Base-by-base conservation (phyloP, 345 rosid genomes). In the Crucihimalaya himalaica region DNA sequence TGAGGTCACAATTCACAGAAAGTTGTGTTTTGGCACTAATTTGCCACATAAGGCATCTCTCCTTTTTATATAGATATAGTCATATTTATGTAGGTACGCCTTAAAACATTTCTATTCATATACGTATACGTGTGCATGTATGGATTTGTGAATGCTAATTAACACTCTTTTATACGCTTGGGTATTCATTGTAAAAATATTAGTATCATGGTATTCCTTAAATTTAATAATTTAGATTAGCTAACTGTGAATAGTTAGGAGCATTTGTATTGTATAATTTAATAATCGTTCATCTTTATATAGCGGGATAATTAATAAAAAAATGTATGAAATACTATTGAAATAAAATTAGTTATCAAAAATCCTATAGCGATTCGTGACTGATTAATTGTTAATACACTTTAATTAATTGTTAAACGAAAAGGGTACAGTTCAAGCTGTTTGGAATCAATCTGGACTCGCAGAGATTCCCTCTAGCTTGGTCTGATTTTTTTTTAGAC, bases 21-120 rank as follows among this genome's bases (percentile, higher is more conserved):
- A 75, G 74, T 39, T 60, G 62, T 52, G 18, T 60, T 68, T 75
- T 60, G 73, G 63, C 68, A 68, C 54, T 59, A 60, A 59, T 75
- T 68, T 75, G 56, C 63, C 64, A 61, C 50, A 71, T 43, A 51
- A 23, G 50, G 45, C 52, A 16, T 73, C 48, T 63, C 14, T 34
- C 15, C 48, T 53, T 31, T 34, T 2, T 27, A 28, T 62, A 63
- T 34, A 39, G 1, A 35, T 19, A 35, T 19, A 57, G 8, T 1
- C 25, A 32, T 57, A 32, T 32, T 5, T 31, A 4, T n/a, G 23
- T 32, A 57, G 39, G 23, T 57, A 55, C 31, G 40, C 39, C 61
- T n/a, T 55, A 19, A 19, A 34, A 34, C 13, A 34, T 34, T 34
- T 34, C 8, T 37, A 37, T 37, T 37, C 40, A 12, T 11, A 11